These are phyloP conservation scores for Teratosphaeriaceae sp. DNA, from an alignment of 2,329 filamentous ascomycete species.

Conservation along the genomic window DNA sequence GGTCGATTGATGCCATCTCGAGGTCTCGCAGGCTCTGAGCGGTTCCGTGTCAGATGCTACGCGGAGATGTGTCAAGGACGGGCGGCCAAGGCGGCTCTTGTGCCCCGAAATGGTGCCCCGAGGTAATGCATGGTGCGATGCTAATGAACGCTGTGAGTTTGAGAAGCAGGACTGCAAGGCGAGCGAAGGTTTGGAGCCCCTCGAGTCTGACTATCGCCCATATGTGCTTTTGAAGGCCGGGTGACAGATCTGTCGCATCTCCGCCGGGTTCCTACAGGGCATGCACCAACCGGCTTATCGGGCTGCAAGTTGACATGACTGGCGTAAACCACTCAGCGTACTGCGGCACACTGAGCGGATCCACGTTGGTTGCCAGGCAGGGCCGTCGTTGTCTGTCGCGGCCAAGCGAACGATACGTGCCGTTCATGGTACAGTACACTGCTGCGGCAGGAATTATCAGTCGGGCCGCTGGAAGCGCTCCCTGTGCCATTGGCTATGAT, in stretches of 20 bases:
- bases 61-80: neutral
- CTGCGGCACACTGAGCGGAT: constrained; percentile 5
- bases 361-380: constrained; percentile 14
- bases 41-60: neutral
- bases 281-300: neutral
- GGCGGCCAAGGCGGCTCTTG: neutral
- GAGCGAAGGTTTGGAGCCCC: neutral
- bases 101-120: neutral
- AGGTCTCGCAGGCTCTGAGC: neutral
- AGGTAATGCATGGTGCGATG: neutral
- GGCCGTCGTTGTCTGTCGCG: neutral
- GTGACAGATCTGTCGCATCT: neutral
- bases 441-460: neutral
- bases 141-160: neutral
- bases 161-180: neutral
- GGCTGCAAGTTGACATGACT: constrained; percentile 2
- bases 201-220: neutral
- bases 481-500: neutral
- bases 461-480: neutral
- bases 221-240: neutral
- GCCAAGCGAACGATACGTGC: neutral
- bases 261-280: neutral
- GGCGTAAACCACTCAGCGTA: constrained; percentile 12
- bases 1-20: constrained; percentile 10
- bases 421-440: neutral